A percentile compares a stretch with the other conserved stretches of the same genome.
phyloP scores from a whole-genome alignment of 2,329 filamentous ascomycete species.

The Ophiostoma perfectum region DNA sequence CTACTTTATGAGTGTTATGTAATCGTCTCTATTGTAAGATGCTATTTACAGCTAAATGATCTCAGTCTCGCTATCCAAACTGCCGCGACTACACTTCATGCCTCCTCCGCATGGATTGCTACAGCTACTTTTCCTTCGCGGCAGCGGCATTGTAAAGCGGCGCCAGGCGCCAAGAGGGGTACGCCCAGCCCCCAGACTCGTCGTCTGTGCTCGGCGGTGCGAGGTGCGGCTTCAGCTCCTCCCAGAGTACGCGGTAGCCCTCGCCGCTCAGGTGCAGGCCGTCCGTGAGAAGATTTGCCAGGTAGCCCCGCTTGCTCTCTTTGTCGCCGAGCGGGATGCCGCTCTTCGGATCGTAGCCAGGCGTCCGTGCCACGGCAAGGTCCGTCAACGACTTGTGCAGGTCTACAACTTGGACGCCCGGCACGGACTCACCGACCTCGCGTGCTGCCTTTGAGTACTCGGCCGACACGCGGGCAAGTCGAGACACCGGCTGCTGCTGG shows the following conservation, averaged over 20 bases:
- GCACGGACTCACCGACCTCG: constrained; percentile 68
- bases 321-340: constrained; percentile 47
- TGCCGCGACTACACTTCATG: too few species aligned
- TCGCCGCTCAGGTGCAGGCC: constrained; percentile 53
- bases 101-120: too few species aligned
- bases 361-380: constrained; percentile 55
- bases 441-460: constrained; percentile 57
- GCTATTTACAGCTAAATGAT: too few species aligned
- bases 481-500: constrained; percentile 37
- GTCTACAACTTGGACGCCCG: constrained; percentile 66
- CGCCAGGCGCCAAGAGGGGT: constrained; percentile 45
- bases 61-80: too few species aligned
- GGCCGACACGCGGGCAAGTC: constrained; percentile 45
- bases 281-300: constrained; percentile 50
- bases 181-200: constrained; percentile 35
- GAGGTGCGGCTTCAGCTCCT: constrained; percentile 45
- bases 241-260: constrained; percentile 50
- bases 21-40: too few species aligned
- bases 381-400: constrained; percentile 75
- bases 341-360: constrained; percentile 46
- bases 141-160: neutral
- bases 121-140: too few species aligned
- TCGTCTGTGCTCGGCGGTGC: constrained; percentile 40
- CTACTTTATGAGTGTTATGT: too few species aligned
- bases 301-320: constrained; percentile 44